Evolutionary conservation across 2,329 filamentous ascomycete genomes (phyloP).

Genomic region (Mycosphaerella sp.): DNA sequence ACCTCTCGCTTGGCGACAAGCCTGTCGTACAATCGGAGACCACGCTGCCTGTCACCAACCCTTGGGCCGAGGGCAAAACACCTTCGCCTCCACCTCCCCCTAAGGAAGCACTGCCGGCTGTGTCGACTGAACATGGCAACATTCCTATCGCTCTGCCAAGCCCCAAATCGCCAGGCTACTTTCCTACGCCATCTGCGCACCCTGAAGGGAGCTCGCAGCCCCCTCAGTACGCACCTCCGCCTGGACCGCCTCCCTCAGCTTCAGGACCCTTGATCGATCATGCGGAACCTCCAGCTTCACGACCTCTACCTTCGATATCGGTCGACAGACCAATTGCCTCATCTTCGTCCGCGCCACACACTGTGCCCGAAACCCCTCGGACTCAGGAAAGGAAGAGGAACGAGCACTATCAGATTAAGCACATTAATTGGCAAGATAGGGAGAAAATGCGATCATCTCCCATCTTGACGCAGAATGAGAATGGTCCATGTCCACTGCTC

Average conservation of each 20-base stretch:
- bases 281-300: slow-evolving; percentile 24
- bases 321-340: slow-evolving; percentile 5
- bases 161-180: slow-evolving; percentile 2
- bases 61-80: slow-evolving; percentile 16
- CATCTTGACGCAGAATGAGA: slow-evolving; percentile 85
- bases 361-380: slow-evolving; percentile 35
- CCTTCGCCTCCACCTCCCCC: slow-evolving; percentile 16
- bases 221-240: slow-evolving; percentile 21
- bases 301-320: slow-evolving; percentile 32
- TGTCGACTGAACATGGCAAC: slow-evolving; percentile 6
- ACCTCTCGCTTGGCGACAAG: slow-evolving; percentile 32
- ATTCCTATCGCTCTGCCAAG: slow-evolving; percentile 2
- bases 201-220: slow-evolving; percentile 2
- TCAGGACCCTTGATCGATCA: slow-evolving; percentile 31
- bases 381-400: slow-evolving; percentile 44
- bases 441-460: slow-evolving; percentile 70
- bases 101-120: slow-evolving; percentile 17
- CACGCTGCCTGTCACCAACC: slow-evolving; percentile 19
- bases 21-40: slow-evolving; percentile 13
- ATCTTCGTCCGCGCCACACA: slow-evolving; percentile 9
- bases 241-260: slow-evolving; percentile 29
- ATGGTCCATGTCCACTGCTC: slow-evolving; percentile 88
- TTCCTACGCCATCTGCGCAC: slow-evolving; percentile 5
- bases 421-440: slow-evolving; percentile 73
- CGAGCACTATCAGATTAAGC: slow-evolving; percentile 91